A percentile compares a stretch with the other conserved stretches of the same genome.
These are phyloP conservation scores for Sphenostylis stenocarpa DNA, from an alignment of 306 rosid genomes.

Conservation along the genomic window DNA sequence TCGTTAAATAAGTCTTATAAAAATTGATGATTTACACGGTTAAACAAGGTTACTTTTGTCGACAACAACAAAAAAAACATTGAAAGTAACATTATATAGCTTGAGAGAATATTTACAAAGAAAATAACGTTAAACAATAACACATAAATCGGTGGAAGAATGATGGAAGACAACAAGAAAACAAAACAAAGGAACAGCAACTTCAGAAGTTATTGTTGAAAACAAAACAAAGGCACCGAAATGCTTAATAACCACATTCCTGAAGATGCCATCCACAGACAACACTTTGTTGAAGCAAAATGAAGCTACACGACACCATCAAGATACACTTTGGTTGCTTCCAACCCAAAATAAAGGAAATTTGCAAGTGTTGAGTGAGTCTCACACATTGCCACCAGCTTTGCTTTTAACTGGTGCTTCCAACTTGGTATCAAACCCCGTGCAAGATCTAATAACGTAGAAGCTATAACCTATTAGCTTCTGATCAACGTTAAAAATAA, in stretches of 20 bases:
- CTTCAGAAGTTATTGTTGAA: conserved; percentile 14
- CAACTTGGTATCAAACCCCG: conserved; percentile 17
- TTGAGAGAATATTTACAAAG: conserved; percentile 31
- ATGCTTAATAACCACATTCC: not conserved
- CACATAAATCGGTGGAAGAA: not conserved
- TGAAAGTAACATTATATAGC: not conserved
- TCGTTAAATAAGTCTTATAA: no score
- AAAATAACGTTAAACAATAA: not conserved
- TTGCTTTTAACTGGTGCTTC: conserved; percentile 27
- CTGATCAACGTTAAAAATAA: not conserved
- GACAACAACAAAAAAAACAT: no score
- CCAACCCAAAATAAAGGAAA: not conserved
- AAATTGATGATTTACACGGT: no score
- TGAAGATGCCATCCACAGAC: not conserved
- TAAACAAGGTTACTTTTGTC: not conserved
- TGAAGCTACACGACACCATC: conserved; percentile 23
- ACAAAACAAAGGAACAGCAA: not conserved
- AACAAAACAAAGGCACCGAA: not conserved
- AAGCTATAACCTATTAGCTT: not conserved
- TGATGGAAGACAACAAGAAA: not conserved
- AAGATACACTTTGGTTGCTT: conserved; percentile 12
- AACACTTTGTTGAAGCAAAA: conserved; percentile 1
- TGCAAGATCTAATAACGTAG: conserved; percentile 35
- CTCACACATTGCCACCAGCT: conserved; percentile 14
- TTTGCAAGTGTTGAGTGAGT: conserved; percentile 4